Base-by-base conservation (phyloP, 768 basidiomycete genomes). In the Collybiopsis confluens region DNA sequence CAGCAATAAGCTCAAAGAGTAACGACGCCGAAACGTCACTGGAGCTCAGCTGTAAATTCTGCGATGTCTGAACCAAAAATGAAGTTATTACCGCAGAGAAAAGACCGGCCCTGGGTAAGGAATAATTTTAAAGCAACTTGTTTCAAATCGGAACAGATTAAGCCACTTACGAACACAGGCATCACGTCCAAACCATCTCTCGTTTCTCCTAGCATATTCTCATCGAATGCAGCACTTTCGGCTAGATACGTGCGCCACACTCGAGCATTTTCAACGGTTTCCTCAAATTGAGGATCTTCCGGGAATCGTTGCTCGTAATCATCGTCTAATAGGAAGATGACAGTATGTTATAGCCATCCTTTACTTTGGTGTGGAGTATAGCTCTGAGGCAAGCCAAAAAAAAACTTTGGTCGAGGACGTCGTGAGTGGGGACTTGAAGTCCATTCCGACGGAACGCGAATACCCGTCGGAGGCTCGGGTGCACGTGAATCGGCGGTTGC, bases 141-240 rank as follows among this genome's bases (percentile, higher is more conserved):
- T 35, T n/a, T 24, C 52, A 27, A 54, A 26, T 4, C 18, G 1
- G 30, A 15, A 18, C 18, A 21, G 40, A 42, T 38, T 57, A 59
- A n/a, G 43, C 21, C 20, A 59, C 54, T 13, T 45, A 59, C 55
- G 33, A 59, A 54, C 6, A 57, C 52, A 21, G 57, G 52, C 13
- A 50, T 24, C 23, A n/a, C 45, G 28, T 54, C 35, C 10, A 49
- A 16, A 1, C 18, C 16, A 49, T 55, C 54, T 20, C 27, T 54
- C 2, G 18, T 11, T 21, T 36, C 27, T 36, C 44, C 44, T 2
- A 54, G 4, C 38, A 43, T 48, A 13, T 55, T 28, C 10, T 43
- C 24, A 49, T 55, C 54, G 50, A 23, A 52, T 3, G 24, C 18
- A 18, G n/a, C 54, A 30, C n/a, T 26, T 41, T 55, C 54, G 13